Conservation (phyloP, 2,329 filamentous ascomycete genomes). For the Chalaropsis ovoidea region DNA sequence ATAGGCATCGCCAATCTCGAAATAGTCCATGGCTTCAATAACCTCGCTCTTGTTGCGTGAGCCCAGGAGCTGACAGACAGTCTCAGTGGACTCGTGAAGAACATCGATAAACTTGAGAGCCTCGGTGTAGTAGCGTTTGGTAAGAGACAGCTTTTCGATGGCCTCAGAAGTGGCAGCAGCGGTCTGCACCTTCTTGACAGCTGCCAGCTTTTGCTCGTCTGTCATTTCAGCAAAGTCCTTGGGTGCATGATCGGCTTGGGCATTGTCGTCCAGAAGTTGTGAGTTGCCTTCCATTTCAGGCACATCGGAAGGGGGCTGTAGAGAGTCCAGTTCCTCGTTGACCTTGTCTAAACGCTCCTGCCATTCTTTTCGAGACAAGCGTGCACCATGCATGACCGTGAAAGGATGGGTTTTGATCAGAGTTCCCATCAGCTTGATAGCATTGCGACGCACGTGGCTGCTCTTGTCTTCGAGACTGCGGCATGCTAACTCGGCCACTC, state of each 20-base stretch:
- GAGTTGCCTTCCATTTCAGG: conserved; percentile 67
- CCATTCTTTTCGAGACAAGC: conserved; percentile 80
- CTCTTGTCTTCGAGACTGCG: conserved; percentile 94
- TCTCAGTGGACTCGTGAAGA: conserved; percentile 68
- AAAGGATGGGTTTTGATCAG: conserved; percentile 93
- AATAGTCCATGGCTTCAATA: conserved; percentile 98
- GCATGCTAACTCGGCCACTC: conserved; percentile 74
- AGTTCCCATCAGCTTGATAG: conserved; percentile 80
- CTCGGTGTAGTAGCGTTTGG: conserved; percentile 83
- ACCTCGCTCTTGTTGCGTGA: conserved; percentile 97
- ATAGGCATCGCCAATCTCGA: conserved; percentile 90
- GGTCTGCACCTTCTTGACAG: conserved; percentile 68
- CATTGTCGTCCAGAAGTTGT: conserved; percentile 76
- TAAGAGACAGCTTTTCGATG: conserved; percentile 77
- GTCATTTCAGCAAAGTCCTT: conserved; percentile 67
- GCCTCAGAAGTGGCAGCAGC: conserved; percentile 83
- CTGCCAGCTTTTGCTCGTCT: conserved; percentile 65
- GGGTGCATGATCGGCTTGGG: conserved; percentile 58
- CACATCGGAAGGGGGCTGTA: conserved; percentile 66
- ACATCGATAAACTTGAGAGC: conserved; percentile 90
- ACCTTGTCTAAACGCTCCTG: conserved; percentile 68
- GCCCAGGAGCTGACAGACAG: conserved; percentile 76
- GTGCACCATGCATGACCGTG: conserved; percentile 78
- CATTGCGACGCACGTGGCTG: conserved; percentile 90
- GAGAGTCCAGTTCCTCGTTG: conserved; percentile 66